Evolutionary conservation across 2,329 filamentous ascomycete genomes (phyloP).

Genomic region (Aspergillus sp.): DNA sequence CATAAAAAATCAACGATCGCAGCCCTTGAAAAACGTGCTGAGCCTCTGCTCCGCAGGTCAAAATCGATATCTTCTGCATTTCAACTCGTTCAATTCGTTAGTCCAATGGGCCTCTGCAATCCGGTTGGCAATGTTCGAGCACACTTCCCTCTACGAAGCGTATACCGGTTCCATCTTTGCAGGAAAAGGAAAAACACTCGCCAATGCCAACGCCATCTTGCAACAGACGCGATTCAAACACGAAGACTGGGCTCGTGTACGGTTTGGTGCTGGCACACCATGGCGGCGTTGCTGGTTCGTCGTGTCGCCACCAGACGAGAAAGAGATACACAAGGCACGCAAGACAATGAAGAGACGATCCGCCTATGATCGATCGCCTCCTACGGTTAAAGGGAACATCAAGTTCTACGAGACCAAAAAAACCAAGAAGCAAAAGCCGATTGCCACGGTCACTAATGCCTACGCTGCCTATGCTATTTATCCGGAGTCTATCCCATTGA

Average conservation of each 20-base stretch:
- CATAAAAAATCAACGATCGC: slow-evolving; percentile 67
- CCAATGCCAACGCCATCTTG: slow-evolving; percentile 86
- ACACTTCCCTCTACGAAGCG: slow-evolving; percentile 86
- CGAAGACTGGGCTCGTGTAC: slow-evolving; percentile 90
- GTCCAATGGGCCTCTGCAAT: slow-evolving; percentile 96
- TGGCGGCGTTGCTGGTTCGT: slow-evolving; percentile 98
- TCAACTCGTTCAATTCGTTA: slow-evolving; percentile 87
- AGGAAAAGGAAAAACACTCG: slow-evolving; percentile 80
- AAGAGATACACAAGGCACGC: slow-evolving; percentile 75
- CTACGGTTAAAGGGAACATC: slow-evolving; percentile 74
- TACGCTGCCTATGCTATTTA: slow-evolving; percentile 95
- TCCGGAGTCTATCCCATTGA: slow-evolving; percentile 84
- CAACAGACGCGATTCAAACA: slow-evolving; percentile 68
- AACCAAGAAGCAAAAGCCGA: slow-evolving; percentile 76
- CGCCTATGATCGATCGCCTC: slow-evolving; percentile 68
- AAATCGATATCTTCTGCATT: slow-evolving; percentile 92
- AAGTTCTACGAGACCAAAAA: slow-evolving; percentile 94
- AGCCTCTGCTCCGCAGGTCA: slow-evolving; percentile 92
- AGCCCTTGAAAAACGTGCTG: slow-evolving; percentile 86
- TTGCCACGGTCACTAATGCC: slow-evolving; percentile 84
- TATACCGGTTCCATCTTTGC: slow-evolving; percentile 95
- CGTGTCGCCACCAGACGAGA: slow-evolving; percentile 85
- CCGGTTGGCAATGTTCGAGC: slow-evolving; percentile 87
- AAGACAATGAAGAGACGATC: slow-evolving; percentile 78
- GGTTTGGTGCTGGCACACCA: slow-evolving; percentile 90